Evolutionary conservation across 257 asterid species (phyloP).

Genomic region (Cruciata laevipes): DNA sequence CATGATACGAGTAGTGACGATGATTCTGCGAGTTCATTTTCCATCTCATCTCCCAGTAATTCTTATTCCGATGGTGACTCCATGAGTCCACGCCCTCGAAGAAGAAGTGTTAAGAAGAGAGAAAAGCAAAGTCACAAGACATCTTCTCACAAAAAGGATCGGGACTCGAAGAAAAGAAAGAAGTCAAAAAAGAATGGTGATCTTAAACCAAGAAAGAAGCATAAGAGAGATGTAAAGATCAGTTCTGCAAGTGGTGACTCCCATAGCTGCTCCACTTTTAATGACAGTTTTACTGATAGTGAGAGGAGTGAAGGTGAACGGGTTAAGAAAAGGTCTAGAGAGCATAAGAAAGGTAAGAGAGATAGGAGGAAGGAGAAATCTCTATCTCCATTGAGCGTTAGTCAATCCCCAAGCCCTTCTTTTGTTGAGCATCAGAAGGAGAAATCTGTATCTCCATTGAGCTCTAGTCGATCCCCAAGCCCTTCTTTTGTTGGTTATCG

Average conservation of each 20-base stretch:
- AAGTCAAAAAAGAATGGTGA: slow-evolving; percentile 33
- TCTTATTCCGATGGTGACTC: slow-evolving; percentile 49
- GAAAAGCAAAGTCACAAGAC: slow-evolving; percentile 36
- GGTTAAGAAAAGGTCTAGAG: slow-evolving; percentile 24
- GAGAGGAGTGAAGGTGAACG: slow-evolving; percentile 26
- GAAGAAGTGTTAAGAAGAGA: slow-evolving; percentile 27
- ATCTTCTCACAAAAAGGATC: slow-evolving; percentile 24
- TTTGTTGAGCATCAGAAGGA: slow-evolving; percentile 22
- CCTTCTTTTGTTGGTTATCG: slow-evolving; percentile 27
- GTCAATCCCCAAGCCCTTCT: slow-evolving; percentile 39
- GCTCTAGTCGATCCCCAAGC: slow-evolving; percentile 34
- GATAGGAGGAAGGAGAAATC: slow-evolving; percentile 15
- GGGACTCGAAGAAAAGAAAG: slow-evolving; percentile 48
- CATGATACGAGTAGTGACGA: slow-evolving; percentile 22
- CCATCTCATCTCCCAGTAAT: slow-evolving; percentile 35
- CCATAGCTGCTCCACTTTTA: slow-evolving; percentile 47
- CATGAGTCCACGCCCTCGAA: slow-evolving; percentile 34
- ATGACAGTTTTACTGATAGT: slow-evolving; percentile 27
- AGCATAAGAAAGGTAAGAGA: slow-evolving; percentile 15
- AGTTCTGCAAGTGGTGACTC: slow-evolving; percentile 55
- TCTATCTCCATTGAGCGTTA: slow-evolving; percentile 20
- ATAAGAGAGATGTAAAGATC: slow-evolving; percentile 30
- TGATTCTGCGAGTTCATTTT: slow-evolving; percentile 35
- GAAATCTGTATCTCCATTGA: slow-evolving; percentile 18
- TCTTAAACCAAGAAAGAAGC: slow-evolving; percentile 40